phyloP scores from a whole-genome alignment of 768 basidiomycete genomes.

The Sarcomyxa edulis region DNA sequence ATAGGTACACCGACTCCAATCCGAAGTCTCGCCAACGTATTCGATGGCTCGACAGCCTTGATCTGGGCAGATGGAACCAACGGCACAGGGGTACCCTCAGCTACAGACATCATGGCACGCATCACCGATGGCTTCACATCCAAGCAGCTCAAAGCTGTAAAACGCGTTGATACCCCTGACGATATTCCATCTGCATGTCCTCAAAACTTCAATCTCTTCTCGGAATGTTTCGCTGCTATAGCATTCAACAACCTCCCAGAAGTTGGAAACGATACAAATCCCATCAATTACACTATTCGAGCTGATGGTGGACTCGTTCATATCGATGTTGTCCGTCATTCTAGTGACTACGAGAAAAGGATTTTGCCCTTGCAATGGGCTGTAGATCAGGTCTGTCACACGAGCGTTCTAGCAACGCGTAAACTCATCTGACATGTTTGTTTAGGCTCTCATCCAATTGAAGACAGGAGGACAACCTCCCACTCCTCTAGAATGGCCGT shows the following conservation, averaged over 20 bases:
- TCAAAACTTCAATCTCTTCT: conserved; percentile 67
- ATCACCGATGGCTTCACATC: conserved; percentile 49
- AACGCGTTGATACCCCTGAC: conserved; percentile 36
- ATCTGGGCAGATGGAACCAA: conserved; percentile 70
- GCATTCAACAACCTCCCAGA: conserved; percentile 55
- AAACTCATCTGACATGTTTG: background rate
- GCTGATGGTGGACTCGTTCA: conserved; percentile 61
- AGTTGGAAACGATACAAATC: conserved; percentile 20
- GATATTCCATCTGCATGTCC: conserved; percentile 58
- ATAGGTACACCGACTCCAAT: conserved; percentile 54
- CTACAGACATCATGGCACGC: conserved; percentile 53
- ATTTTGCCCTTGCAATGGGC: conserved; percentile 76
- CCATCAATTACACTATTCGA: conserved; percentile 64
- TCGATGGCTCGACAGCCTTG: conserved; percentile 46
- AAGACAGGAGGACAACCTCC: conserved; percentile 49
- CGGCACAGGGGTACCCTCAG: conserved; percentile 47
- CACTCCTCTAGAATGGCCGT: conserved; percentile 71
- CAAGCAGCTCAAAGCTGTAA: conserved; percentile 42
- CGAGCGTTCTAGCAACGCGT: no score
- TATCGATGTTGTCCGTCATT: conserved; percentile 62
- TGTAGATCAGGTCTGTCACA: conserved; percentile 58
- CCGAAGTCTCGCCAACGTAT: conserved; percentile 37
- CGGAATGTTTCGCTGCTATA: conserved; percentile 66
- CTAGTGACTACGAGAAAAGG: conserved; percentile 61
- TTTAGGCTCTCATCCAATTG: conserved; percentile 67